A percentile compares a stretch with the other conserved stretches of the same genome.
Conservation (phyloP, 441 rosid species). For the Kokia cookei region DNA sequence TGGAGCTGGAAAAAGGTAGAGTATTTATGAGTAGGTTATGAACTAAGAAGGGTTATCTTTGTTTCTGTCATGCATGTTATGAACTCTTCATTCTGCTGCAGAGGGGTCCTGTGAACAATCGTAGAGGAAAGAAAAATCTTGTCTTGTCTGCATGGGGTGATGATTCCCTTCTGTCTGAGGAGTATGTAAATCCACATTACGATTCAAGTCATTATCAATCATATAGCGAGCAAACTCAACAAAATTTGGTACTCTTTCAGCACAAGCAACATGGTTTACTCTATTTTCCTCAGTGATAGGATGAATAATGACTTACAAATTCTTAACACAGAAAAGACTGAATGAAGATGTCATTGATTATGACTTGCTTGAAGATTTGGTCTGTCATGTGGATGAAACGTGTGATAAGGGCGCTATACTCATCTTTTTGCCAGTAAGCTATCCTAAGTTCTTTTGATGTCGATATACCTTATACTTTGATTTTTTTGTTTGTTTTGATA, state of each 20-base stretch:
- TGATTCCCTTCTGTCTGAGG: constrained; percentile 71
- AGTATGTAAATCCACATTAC: constrained; percentile 61
- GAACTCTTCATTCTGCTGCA: constrained; percentile 26
- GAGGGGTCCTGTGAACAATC: constrained; percentile 69
- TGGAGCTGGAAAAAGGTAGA: not conserved
- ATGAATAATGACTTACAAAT: not conserved
- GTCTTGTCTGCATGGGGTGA: constrained; percentile 93
- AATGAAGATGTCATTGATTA: constrained; percentile 85
- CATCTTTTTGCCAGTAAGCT: constrained; percentile 81
- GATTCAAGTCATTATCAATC: constrained; percentile 50
- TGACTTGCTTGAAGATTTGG: constrained; percentile 89
- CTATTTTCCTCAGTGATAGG: not conserved
- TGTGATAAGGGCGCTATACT: constrained; percentile 80
- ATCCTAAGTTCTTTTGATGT: constrained; percentile 11
- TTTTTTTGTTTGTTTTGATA: not conserved
- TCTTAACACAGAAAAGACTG: constrained; percentile 59
- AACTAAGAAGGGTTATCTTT: not conserved
- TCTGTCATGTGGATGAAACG: constrained; percentile 79
- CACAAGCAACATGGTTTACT: constrained; percentile 3
- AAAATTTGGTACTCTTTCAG: constrained; percentile 56
- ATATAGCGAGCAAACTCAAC: constrained; percentile 61
- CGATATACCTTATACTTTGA: not conserved
- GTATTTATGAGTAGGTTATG: not conserved
- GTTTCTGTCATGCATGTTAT: not conserved
- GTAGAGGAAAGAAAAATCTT: constrained; percentile 89